A percentile compares a stretch with the other conserved stretches of the same genome.
Conservation (phyloP, 2,329 filamentous ascomycete genomes). For the Colletotrichum ledebouriae region DNA sequence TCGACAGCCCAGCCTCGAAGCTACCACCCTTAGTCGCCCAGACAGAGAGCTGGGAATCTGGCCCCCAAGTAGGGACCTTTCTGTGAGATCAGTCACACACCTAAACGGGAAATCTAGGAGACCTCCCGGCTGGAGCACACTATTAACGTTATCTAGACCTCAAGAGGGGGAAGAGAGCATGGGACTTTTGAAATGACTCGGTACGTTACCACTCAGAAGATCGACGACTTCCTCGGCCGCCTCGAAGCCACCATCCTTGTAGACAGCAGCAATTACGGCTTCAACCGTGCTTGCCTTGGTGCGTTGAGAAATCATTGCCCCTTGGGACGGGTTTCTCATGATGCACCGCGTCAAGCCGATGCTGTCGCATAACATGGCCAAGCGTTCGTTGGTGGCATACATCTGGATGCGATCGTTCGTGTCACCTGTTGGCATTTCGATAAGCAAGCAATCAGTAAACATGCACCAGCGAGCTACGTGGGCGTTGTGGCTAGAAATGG, state of each 20-base stretch:
- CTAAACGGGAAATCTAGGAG: no score
- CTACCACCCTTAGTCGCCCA: no score
- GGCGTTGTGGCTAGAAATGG: no score
- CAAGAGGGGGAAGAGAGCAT: no score
- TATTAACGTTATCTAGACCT: no score
- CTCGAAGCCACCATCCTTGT: neutral
- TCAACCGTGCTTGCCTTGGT: slow-evolving; percentile 14
- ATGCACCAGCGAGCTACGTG: neutral
- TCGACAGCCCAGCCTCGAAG: no score
- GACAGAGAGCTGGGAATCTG: no score
- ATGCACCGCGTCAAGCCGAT: slow-evolving; percentile 3
- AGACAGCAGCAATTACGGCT: slow-evolving; percentile 14
- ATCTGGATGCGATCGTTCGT: neutral
- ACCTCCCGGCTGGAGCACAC: no score
- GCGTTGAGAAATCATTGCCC: neutral
- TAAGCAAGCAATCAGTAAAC: neutral
- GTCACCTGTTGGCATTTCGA: neutral
- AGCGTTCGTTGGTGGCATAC: neutral
- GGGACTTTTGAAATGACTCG: no score
- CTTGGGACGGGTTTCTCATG: slow-evolving; percentile 3
- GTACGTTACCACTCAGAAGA: no score
- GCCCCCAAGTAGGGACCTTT: no score
- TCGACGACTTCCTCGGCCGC: neutral
- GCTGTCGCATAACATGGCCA: neutral
- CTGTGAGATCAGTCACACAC: no score